Base-by-base conservation (phyloP, 2,329 filamentous ascomycete genomes). In the Colletotrichum sojae region DNA sequence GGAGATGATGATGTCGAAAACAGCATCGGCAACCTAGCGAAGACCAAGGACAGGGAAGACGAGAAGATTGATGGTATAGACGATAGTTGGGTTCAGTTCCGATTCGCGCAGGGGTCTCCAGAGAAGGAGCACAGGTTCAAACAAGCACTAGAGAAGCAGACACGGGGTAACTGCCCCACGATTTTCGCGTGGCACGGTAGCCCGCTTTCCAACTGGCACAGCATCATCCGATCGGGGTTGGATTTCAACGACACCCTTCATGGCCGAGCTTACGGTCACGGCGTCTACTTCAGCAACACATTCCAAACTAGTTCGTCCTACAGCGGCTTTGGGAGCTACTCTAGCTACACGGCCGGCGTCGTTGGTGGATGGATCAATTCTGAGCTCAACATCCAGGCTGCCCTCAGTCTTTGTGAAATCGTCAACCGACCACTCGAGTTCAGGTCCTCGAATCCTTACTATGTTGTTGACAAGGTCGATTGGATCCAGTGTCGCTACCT, bases 401-500 rank as follows among this genome's bases (percentile, higher is more conserved):
- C 91, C 0, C 81, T 97, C 52, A 92, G 93, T 39, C 81, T 98
- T 53, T 96, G 95, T 74, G 95, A 98, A 77, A 90, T 98, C 52
- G 89, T 97, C 75, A 97, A 97, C 76, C 84, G 85, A 0, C 90
- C 94, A 0, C 58, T 78, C 0, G 75, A 91, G 52, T 97, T 93
- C 74, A 78, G 85, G 5, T 86, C 82, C 70, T 73, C 9, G 0
- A 71, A 0, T 0, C 91, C 91, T 0, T 89, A 90, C 79, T 90
- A 93, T 54, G 95, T 97, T 9, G 90, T 97, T 1, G 78, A 87
- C 27, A 84, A 94, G 52, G 81, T 92, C 10, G 91, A 97, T 75
- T 98, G 95, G 95, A 94, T 97, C 68, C 94, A 97, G 75, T 94
- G 94, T 27, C 88, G 94, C 51, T 97, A 97, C 78, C 84, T 98